A percentile compares a stretch with the other conserved stretches of the same genome.
Evolutionary conservation across 2,329 filamentous ascomycete species (phyloP).

Genomic region (Colletotrichum sp.): DNA sequence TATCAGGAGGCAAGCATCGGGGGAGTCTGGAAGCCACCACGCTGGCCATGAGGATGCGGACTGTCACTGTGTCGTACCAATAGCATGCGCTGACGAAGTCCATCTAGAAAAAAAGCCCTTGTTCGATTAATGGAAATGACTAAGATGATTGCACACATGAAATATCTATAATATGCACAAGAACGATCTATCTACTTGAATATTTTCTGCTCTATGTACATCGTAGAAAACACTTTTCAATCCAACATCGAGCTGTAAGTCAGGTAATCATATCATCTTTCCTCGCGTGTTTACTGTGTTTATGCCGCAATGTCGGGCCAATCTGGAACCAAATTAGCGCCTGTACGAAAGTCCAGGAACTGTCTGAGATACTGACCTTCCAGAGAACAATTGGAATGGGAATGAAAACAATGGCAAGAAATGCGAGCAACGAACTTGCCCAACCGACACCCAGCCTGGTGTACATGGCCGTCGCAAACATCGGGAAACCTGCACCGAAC

Average conservation of each 20-base stretch:
- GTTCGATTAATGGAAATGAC: too few species aligned
- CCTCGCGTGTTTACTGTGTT: neutral
- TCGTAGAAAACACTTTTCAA: neutral
- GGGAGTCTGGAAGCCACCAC: neutral
- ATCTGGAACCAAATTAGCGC: neutral
- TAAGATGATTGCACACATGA: neutral
- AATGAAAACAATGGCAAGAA: neutral
- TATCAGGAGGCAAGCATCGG: neutral
- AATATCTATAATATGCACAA: neutral
- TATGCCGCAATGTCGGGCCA: neutral
- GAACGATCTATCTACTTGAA: neutral
- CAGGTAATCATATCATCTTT: neutral
- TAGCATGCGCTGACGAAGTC: neutral
- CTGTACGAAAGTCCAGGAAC: accelerated
- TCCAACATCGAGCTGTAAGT: neutral
- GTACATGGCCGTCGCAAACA: slow-evolving; percentile 23
- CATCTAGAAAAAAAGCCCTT: too few species aligned
- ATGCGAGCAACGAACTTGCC: slow-evolving; percentile 21
- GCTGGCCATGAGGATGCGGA: neutral
- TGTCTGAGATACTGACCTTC: neutral
- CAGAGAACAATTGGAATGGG: neutral
- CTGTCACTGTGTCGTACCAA: neutral
- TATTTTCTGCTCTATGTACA: neutral
- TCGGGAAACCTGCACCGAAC: slow-evolving; percentile 13
- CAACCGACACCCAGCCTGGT: slow-evolving; percentile 20